phyloP scores from a whole-genome alignment of 2,329 filamentous ascomycete species.

The Cladosporium sp. region DNA sequence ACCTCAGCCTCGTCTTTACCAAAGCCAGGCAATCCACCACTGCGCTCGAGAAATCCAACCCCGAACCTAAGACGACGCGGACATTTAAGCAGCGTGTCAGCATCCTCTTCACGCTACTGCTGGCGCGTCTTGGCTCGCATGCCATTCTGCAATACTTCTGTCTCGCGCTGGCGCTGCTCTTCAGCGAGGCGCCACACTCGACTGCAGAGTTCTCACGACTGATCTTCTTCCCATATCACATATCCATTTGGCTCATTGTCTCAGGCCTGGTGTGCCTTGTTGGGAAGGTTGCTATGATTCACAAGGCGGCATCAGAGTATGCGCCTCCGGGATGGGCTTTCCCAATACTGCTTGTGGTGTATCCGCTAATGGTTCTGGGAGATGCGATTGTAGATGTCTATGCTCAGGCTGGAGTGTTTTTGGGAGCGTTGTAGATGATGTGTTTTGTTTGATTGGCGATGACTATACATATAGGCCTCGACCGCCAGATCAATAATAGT shows the following conservation, averaged over 20 bases:
- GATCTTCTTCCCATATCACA: conserved; percentile 25
- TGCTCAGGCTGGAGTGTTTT: conserved; percentile 21
- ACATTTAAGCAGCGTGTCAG: conserved; percentile 22
- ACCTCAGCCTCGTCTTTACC: conserved; percentile 23
- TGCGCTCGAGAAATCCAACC: background rate
- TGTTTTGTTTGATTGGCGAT: background rate
- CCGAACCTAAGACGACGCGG: background rate
- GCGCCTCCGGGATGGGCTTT: conserved; percentile 22
- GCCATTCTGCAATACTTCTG: conserved; percentile 26
- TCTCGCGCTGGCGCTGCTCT: conserved; percentile 23
- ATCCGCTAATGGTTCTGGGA: conserved; percentile 21
- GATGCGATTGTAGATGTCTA: conserved; percentile 24
- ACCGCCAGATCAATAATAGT: background rate
- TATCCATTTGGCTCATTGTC: conserved; percentile 24
- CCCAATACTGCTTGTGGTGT: conserved; percentile 21
- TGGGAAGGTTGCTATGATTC: conserved; percentile 22
- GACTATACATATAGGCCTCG: background rate
- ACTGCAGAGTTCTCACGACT: conserved; percentile 21
- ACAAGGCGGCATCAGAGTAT: conserved; percentile 25
- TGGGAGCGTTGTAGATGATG: conserved; percentile 3
- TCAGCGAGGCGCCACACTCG: conserved; percentile 24
- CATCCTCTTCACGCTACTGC: conserved; percentile 21
- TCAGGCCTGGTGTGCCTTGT: conserved; percentile 23
- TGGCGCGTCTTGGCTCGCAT: conserved; percentile 22
- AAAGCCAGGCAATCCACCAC: conserved; percentile 4